Percentiles rank a stretch among this genome's conserved stretches.
phyloP scores from a whole-genome alignment of 345 rosid species.

The Gossypioides kirkii region DNA sequence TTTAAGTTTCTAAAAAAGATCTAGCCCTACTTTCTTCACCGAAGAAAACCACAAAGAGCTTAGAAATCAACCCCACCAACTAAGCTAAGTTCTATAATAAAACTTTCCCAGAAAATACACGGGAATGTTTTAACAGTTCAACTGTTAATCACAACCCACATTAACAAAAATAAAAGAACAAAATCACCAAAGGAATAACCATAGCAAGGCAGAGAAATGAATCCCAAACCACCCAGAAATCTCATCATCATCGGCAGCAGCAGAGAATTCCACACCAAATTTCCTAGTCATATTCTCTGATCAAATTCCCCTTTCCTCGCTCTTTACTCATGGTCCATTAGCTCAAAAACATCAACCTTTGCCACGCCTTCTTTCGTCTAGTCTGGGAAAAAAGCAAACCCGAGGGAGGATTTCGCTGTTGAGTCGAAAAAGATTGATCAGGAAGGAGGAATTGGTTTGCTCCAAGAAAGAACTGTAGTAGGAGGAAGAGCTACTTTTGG shows the following conservation, averaged over 20 bases:
- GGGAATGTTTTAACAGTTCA: too few species aligned
- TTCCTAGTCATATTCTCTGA: constrained; percentile 56
- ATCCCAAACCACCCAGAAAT: constrained; percentile 3
- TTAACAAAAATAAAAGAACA: background rate
- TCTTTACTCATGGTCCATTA: constrained; percentile 52
- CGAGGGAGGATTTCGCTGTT: constrained; percentile 60
- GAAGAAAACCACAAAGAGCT: background rate
- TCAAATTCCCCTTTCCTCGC: constrained; percentile 61
- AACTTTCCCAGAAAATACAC: background rate
- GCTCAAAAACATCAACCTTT: constrained; percentile 63
- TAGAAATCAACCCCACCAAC: background rate
- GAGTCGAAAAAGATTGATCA: constrained; percentile 61
- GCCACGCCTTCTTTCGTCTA: constrained; percentile 69
- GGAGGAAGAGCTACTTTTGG: background rate
- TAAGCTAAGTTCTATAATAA: too few species aligned
- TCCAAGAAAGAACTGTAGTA: constrained; percentile 49
- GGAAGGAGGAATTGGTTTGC: constrained; percentile 67
- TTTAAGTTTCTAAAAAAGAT: too few species aligned
- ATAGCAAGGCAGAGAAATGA: constrained; percentile 7
- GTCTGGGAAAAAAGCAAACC: constrained; percentile 77
- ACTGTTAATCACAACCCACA: background rate
- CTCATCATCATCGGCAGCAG: background rate
- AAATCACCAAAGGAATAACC: background rate
- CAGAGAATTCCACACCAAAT: constrained; percentile 52
- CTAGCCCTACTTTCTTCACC: background rate